Percentiles rank a stretch among this genome's conserved stretches.
Evolutionary conservation across 352 stramenopile genomes (phyloP).

Genomic region (Phytopythium aichiense): DNA sequence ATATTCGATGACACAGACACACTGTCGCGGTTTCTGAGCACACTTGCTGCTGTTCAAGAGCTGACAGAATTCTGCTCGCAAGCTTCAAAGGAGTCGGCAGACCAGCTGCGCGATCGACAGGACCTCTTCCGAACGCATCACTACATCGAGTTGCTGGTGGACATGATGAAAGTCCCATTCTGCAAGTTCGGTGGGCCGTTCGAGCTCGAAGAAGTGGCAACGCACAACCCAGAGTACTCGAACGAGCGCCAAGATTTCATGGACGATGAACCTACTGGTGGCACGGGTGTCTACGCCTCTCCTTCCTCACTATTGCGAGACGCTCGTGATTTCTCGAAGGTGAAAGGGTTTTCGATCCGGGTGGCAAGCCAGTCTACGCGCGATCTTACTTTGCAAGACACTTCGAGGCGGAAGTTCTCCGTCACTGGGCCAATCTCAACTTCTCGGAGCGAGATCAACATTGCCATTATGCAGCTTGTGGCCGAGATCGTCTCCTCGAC

Average conservation of each 20-base stretch:
- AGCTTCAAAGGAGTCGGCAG: conserved; percentile 18
- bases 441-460: conserved; percentile 25
- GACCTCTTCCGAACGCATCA: conserved; percentile 51
- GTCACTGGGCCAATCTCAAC: conserved; percentile 7
- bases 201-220: conserved; percentile 48
- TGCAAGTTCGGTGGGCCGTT: conserved; percentile 54
- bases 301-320: background rate
- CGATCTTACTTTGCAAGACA: conserved; percentile 19
- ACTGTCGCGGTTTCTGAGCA: conserved; percentile 27
- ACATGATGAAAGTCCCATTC: conserved; percentile 67
- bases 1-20: conserved; percentile 32
- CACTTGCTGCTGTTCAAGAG: conserved; percentile 38
- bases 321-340: background rate
- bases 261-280: conserved; percentile 12
- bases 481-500: conserved; percentile 53
- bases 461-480: conserved; percentile 41
- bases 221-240: conserved; percentile 43
- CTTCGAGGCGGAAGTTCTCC: conserved; percentile 23
- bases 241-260: conserved; percentile 10
- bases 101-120: conserved; percentile 33
- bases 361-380: background rate
- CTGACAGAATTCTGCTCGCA: conserved; percentile 45
- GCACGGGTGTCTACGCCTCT: background rate
- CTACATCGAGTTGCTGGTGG: conserved; percentile 60
- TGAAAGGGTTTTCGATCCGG: background rate